These are phyloP conservation scores for Tetragonia tetragonoides DNA, from an alignment of 148 eudicot species.

Conservation along the genomic window DNA sequence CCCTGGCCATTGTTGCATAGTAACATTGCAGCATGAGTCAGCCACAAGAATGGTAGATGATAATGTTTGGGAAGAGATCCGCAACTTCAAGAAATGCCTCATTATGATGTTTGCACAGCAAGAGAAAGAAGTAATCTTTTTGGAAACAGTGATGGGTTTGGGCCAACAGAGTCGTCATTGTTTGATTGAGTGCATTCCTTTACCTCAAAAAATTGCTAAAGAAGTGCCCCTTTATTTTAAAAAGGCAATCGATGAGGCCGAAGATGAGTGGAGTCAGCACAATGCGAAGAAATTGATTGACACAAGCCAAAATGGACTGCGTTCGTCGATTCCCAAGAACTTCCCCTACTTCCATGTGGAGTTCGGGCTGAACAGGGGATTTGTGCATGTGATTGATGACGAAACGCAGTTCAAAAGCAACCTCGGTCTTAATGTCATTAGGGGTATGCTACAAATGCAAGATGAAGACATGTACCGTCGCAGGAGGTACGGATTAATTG, in stretches of 20 bases:
- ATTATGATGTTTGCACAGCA: constrained; percentile 94
- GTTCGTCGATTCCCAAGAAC: constrained; percentile 79
- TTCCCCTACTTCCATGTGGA: constrained; percentile 68
- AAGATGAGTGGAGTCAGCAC: constrained; percentile 97
- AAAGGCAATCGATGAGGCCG: constrained; percentile 98
- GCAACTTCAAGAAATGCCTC: constrained; percentile 89
- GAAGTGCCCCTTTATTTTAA: constrained; percentile 88
- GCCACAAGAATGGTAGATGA: too few species aligned
- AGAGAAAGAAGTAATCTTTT: constrained; percentile 79
- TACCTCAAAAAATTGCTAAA: constrained; percentile 65
- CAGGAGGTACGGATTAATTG: constrained; percentile 54
- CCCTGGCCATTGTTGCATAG: constrained; percentile 89
- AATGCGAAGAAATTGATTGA: constrained; percentile 86
- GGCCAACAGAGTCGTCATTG: constrained; percentile 84
- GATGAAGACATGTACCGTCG: too few species aligned
- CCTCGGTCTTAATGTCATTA: constrained; percentile 70
- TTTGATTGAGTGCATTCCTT: constrained; percentile 83
- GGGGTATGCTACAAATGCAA: constrained; percentile 73
- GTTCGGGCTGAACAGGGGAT: too few species aligned
- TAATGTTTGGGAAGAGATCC: too few species aligned
- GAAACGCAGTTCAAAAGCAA: constrained; percentile 57
- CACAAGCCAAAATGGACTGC: constrained; percentile 79
- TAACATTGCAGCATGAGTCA: constrained; percentile 52
- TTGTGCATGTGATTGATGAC: too few species aligned
- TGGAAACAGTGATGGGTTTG: constrained; percentile 88